Base-by-base conservation (phyloP, 768 basidiomycete species). In the Flagelloscypha sp. region DNA sequence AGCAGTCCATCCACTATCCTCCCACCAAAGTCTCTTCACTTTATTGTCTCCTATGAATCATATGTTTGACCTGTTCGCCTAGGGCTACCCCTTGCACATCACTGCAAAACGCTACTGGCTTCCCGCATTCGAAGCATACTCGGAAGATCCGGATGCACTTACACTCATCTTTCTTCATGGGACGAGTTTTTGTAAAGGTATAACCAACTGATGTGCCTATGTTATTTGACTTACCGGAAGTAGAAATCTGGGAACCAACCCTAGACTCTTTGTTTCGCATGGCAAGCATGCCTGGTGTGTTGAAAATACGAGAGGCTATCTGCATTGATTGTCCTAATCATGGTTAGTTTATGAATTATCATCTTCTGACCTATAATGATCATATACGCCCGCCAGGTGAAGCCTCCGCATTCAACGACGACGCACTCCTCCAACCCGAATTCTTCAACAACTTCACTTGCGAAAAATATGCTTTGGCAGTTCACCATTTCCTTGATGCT, bases 161-260 rank as follows among this genome's bases (percentile, higher is more conserved):
- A 80, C 79, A 0, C 59, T 81, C 21, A 57, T 83, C 21, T 48
- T 79, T 13, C 57, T 81, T 2, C 80, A 84, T 50, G 73, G 77
- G 4, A 82, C 80, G 2, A 78, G 79, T 50, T 84, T 79, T 47
- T 79, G 80, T 58, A 83, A 82, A 50, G n/a, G n/a, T n/a, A n/a
- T n/a, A n/a, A n/a, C n/a, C n/a, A n/a, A n/a, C n/a, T n/a, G n/a
- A n/a, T n/a, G n/a, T n/a, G n/a, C n/a, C n/a, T n/a, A n/a, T n/a
- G n/a, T n/a, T n/a, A n/a, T n/a, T n/a, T n/a, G n/a, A n/a, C n/a
- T n/a, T n/a, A n/a, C n/a, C n/a, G n/a, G n/a, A n/a, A n/a, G n/a
- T n/a, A n/a, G 80, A 84, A n/a, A 76, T 71, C 2, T 83, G 76
- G 78, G 76, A 79, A 43, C 76, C 80, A 2, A 66, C 70, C 3